Conservation (phyloP, 805 yeast genomes). For the Dipodascus albidus region DNA sequence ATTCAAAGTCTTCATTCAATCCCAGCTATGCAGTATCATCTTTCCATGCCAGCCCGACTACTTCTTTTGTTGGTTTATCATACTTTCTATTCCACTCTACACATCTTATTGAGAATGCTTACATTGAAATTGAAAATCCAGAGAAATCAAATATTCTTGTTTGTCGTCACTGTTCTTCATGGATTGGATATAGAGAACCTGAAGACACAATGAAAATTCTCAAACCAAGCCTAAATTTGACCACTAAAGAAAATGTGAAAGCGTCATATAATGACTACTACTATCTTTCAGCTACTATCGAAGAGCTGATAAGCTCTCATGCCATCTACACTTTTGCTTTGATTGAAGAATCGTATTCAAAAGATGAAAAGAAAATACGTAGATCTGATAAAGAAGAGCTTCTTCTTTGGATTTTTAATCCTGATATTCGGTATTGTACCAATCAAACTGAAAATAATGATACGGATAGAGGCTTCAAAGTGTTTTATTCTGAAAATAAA, state of each 20-base stretch:
- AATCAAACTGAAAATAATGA: slow-evolving; percentile 14
- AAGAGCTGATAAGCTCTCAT: slow-evolving; percentile 22
- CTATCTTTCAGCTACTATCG: slow-evolving; percentile 14
- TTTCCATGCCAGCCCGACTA: slow-evolving; percentile 30
- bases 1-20: slow-evolving; percentile 4
- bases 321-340: slow-evolving; percentile 22
- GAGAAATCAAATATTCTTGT: not conserved
- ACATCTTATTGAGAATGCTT: not conserved
- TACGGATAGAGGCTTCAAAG: slow-evolving; percentile 29
- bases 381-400: slow-evolving; percentile 4
- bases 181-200: slow-evolving; percentile 9
- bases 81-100: slow-evolving; percentile 34
- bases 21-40: slow-evolving; percentile 18
- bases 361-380: slow-evolving; percentile 1
- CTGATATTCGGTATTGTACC: slow-evolving; percentile 25
- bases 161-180: slow-evolving; percentile 9
- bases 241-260: not conserved
- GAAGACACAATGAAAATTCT: slow-evolving; percentile 25
- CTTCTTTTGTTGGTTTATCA: slow-evolving; percentile 43
- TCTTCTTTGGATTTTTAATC: slow-evolving; percentile 41
- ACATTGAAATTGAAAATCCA: slow-evolving; percentile 9
- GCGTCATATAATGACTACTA: slow-evolving; percentile 7
- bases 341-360: slow-evolving; percentile 1
- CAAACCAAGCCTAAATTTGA: slow-evolving; percentile 38
- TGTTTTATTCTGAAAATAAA: slow-evolving; percentile 31